These are phyloP conservation scores for Colletotrichum destructivum DNA, from an alignment of 2,329 filamentous ascomycete genomes.

Conservation along the genomic window DNA sequence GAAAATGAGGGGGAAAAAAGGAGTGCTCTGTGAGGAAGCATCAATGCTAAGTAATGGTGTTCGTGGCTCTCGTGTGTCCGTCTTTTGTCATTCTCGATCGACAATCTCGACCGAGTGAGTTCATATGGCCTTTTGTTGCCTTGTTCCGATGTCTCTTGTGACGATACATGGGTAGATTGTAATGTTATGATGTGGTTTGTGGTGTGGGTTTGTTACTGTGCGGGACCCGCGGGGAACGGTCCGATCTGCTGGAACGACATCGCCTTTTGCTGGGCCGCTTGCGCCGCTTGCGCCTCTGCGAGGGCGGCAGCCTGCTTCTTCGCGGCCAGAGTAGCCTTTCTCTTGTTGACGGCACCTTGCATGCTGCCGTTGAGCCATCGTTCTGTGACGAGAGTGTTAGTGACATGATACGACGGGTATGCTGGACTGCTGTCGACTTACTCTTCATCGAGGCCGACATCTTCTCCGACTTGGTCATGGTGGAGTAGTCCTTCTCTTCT, in stretches of 20 bases:
- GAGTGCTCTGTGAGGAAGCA: slow-evolving; percentile 16
- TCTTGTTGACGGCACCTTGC: slow-evolving; percentile 72
- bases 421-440: slow-evolving; percentile 53
- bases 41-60: slow-evolving; percentile 27
- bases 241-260: slow-evolving; percentile 20
- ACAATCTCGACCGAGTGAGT: background rate
- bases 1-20: background rate
- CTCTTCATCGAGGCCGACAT: slow-evolving; percentile 78
- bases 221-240: slow-evolving; percentile 10
- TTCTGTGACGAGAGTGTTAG: slow-evolving; percentile 56
- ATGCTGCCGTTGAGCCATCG: slow-evolving; percentile 75
- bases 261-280: slow-evolving; percentile 21
- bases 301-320: slow-evolving; percentile 66
- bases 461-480: slow-evolving; percentile 77
- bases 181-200: background rate
- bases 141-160: background rate
- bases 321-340: slow-evolving; percentile 71
- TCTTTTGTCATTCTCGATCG: background rate
- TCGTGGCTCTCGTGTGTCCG: slow-evolving; percentile 15
- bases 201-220: background rate
- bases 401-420: slow-evolving; percentile 11
- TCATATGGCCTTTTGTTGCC: background rate
- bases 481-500: slow-evolving; percentile 70
- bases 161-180: background rate
- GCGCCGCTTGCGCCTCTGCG: slow-evolving; percentile 20